A percentile compares a stretch with the other conserved stretches of the same genome.
Conservation (phyloP, 1,284 basidiomycete genomes). For the Puccinia polysora region DNA sequence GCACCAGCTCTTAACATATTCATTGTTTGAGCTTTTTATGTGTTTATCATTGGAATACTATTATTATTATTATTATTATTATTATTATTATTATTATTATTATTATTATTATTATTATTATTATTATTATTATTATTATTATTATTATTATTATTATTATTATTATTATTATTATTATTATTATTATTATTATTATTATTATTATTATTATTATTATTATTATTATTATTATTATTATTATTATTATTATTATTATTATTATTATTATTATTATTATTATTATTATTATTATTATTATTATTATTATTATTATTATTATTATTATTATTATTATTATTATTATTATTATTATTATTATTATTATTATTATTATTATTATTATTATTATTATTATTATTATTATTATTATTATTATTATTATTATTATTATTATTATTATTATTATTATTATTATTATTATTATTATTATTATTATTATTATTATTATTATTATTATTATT, state of each 20-base stretch:
- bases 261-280: conserved; percentile 4
- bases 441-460: no score
- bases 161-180: conserved; percentile 4
- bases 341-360: conserved; percentile 4
- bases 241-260: conserved; percentile 4
- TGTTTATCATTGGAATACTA: no score
- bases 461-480: no score
- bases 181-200: conserved; percentile 4
- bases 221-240: conserved; percentile 4
- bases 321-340: conserved; percentile 4
- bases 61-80: conserved; percentile 4
- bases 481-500: no score
- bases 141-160: conserved; percentile 4
- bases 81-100: conserved; percentile 4
- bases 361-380: conserved; percentile 4
- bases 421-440: no score
- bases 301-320: conserved; percentile 4
- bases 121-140: conserved; percentile 4
- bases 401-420: not conserved
- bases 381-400: not conserved
- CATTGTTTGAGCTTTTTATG: no score
- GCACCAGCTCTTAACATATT: no score
- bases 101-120: conserved; percentile 4
- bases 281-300: conserved; percentile 4
- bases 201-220: conserved; percentile 4